Conservation (phyloP, 2,329 filamentous ascomycete genomes). For the Basipetospora chlamydospora region DNA sequence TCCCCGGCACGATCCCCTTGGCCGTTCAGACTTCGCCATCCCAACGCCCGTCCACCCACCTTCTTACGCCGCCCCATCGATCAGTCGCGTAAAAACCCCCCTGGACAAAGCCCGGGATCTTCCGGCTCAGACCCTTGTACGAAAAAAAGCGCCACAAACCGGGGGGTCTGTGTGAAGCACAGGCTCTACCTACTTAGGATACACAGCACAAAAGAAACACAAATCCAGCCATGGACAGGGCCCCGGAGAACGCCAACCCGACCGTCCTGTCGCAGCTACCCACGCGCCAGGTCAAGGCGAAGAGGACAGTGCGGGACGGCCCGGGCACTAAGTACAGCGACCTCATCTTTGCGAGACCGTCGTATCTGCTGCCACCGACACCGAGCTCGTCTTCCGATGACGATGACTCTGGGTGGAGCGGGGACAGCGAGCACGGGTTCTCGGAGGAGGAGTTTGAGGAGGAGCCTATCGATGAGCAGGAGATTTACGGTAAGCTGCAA, state of each 20-base stretch:
- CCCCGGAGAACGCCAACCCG: constrained; percentile 87
- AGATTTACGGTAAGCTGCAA: constrained; percentile 77
- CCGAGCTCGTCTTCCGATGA: constrained; percentile 15
- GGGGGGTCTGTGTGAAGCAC: too few relatives aligned
- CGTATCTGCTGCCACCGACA: too few relatives aligned
- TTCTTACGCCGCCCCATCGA: too few relatives aligned
- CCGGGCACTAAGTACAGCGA: constrained; percentile 32
- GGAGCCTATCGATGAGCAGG: constrained; percentile 90
- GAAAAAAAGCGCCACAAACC: too few relatives aligned
- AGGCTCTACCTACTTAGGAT: too few relatives aligned
- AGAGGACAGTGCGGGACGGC: constrained; percentile 29
- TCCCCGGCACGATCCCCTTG: too few relatives aligned
- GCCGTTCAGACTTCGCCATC: too few relatives aligned
- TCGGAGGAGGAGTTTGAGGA: constrained; percentile 43
- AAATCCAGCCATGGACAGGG: constrained; percentile 26
- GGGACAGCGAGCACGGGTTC: constrained; percentile 9
- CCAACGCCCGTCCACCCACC: too few relatives aligned
- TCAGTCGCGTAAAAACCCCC: too few relatives aligned
- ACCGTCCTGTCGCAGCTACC: constrained; percentile 87
- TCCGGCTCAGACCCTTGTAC: too few relatives aligned
- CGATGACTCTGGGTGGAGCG: constrained; percentile 13
- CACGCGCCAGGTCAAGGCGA: constrained; percentile 43
- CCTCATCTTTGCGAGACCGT: constrained; percentile 30
- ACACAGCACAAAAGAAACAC: too few relatives aligned
- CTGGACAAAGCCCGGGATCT: too few relatives aligned